phyloP scores from a whole-genome alignment of 768 basidiomycete genomes.

The Suillus weaverae region DNA sequence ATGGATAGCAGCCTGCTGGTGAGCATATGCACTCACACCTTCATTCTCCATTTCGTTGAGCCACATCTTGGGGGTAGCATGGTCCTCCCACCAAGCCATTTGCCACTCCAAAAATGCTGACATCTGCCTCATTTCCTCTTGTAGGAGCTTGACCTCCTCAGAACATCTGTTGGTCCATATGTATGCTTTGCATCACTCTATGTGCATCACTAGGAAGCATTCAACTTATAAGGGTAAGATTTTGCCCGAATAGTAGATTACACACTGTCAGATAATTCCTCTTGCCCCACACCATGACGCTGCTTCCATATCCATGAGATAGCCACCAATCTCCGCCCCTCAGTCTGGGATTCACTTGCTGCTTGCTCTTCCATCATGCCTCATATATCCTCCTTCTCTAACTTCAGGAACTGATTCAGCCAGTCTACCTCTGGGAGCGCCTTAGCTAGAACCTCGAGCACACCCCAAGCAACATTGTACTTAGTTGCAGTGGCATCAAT shows the following conservation, averaged over 20 bases:
- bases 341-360: not conserved
- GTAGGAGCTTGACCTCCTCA: slow-evolving; percentile 3
- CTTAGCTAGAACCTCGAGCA: not conserved
- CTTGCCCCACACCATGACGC: not conserved
- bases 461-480: not conserved
- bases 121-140: not conserved
- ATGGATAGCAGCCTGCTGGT: not conserved
- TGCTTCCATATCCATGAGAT: slow-evolving; percentile 1
- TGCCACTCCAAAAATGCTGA: slow-evolving; percentile 1
- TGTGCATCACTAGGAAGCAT: not conserved
- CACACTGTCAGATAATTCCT: not conserved
- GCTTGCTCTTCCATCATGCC: not conserved
- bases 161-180: not conserved
- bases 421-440: not conserved
- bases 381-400: not conserved
- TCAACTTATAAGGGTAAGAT: not conserved
- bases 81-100: not conserved
- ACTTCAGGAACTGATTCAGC: not conserved
- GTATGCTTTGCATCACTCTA: not conserved
- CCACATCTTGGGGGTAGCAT: not conserved
- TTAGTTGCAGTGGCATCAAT: not conserved
- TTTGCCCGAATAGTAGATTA: not conserved
- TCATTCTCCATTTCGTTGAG: not conserved
- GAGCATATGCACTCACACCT: not conserved
- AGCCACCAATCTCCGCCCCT: not conserved